phyloP scores from a whole-genome alignment of 2,329 filamentous ascomycete species.

The Parasarocladium wereldwijsianum region DNA sequence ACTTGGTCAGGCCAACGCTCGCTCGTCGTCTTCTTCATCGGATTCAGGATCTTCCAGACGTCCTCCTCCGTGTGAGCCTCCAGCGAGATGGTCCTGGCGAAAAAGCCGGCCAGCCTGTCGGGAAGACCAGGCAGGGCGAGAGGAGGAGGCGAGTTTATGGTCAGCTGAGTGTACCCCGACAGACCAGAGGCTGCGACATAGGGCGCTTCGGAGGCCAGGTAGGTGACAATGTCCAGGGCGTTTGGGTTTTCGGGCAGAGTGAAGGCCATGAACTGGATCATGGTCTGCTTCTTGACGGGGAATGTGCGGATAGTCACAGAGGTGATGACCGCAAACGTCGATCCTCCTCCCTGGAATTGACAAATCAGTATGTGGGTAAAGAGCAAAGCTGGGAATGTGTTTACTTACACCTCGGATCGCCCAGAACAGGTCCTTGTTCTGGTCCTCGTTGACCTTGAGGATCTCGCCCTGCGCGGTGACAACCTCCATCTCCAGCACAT shows the following conservation, averaged over 20 bases:
- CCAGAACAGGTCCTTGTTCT: slow-evolving; percentile 42
- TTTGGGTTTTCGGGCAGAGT: slow-evolving; percentile 12
- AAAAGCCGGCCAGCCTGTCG: slow-evolving; percentile 19
- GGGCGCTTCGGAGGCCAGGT: slow-evolving; percentile 30
- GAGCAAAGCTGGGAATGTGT: not conserved
- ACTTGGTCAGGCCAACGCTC: not conserved
- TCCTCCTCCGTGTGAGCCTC: not conserved
- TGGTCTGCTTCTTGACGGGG: slow-evolving; percentile 14
- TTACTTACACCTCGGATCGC: slow-evolving; percentile 33
- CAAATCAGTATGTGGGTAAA: not conserved
- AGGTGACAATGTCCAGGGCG: slow-evolving; percentile 27
- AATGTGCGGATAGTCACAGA: slow-evolving; percentile 36
- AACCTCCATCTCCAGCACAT: slow-evolving; percentile 36
- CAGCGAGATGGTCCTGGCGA: slow-evolving; percentile 8
- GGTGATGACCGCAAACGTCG: slow-evolving; percentile 45
- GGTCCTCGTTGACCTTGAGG: slow-evolving; percentile 27
- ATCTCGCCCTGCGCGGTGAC: slow-evolving; percentile 31
- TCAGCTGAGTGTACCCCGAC: slow-evolving; percentile 31
- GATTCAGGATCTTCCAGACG: not conserved
- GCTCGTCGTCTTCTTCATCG: not conserved
- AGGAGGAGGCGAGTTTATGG: slow-evolving; percentile 16
- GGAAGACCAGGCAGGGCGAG: slow-evolving; percentile 11
- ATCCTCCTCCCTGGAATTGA: slow-evolving; percentile 34
- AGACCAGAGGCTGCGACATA: slow-evolving; percentile 33
- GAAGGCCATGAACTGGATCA: slow-evolving; percentile 13